phyloP scores from a whole-genome alignment of 441 rosid species.

The Iberis amara region DNA sequence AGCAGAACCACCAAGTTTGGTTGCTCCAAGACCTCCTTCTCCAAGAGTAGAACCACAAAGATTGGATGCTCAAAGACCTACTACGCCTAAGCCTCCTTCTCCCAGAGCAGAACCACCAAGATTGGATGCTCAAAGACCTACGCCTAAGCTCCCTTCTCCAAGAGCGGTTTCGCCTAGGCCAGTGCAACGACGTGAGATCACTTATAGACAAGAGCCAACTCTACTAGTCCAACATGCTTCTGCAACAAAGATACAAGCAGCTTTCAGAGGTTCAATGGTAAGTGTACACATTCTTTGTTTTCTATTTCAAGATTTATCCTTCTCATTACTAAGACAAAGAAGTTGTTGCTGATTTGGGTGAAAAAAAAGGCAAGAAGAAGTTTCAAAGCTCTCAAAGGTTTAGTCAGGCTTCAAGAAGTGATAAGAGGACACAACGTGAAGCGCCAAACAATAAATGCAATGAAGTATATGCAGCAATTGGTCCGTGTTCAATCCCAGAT shows the following conservation, averaged over 20 bases:
- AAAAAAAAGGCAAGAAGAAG: conserved; percentile 84
- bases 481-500: conserved; percentile 91
- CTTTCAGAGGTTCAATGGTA: conserved; percentile 75
- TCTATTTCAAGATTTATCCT: conserved; percentile 8
- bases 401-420: conserved; percentile 91
- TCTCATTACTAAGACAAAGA: neutral
- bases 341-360: conserved; percentile 15
- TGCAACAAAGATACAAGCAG: conserved; percentile 86
- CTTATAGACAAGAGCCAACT: conserved; percentile 64
- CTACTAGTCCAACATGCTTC: conserved; percentile 61
- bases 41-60: conserved; percentile 43
- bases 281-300: conserved; percentile 25
- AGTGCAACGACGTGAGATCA: conserved; percentile 40
- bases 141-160: too few species aligned
- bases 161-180: conserved; percentile 44
- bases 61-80: conserved; percentile 25
- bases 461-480: conserved; percentile 83
- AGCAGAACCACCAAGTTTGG: conserved; percentile 30
- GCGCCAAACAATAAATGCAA: conserved; percentile 77
- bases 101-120: too few species aligned
- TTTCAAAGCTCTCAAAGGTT: conserved; percentile 80
- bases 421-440: conserved; percentile 78
- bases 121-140: too few species aligned
- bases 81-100: conserved; percentile 42
- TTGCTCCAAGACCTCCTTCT: conserved; percentile 32